Conservation (phyloP, 768 basidiomycete genomes). For the Lactarius hatsudake region DNA sequence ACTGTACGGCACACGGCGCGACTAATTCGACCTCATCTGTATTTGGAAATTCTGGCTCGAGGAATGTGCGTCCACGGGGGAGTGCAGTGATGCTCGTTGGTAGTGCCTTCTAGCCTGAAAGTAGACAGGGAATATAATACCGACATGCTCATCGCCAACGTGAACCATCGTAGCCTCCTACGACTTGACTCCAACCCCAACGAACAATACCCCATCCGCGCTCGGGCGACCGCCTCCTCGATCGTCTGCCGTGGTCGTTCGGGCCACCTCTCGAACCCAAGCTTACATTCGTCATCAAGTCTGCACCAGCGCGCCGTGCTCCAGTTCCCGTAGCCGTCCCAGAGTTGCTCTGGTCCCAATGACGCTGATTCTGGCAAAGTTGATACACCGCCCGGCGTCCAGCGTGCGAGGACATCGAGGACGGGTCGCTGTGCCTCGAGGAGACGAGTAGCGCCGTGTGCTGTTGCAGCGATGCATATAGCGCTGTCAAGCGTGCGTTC, state of each 20-base stretch:
- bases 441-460: constrained; percentile 83
- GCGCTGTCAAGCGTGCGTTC: constrained; percentile 53
- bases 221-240: constrained; percentile 75
- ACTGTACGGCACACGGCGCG: no score
- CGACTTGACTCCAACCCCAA: constrained; percentile 47
- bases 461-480: constrained; percentile 70
- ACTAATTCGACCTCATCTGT: no score
- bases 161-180: neutral
- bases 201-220: constrained; percentile 76
- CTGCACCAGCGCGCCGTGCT: constrained; percentile 59
- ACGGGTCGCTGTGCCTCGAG: constrained; percentile 86
- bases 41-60: no score
- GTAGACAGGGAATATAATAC: neutral
- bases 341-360: constrained; percentile 56
- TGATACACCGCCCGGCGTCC: constrained; percentile 4
- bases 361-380: constrained; percentile 58
- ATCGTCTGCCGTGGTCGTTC: constrained; percentile 51
- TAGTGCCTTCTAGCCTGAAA: neutral
- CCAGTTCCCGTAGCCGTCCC: constrained; percentile 43
- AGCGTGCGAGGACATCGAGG: constrained; percentile 63
- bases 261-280: no score
- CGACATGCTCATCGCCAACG: neutral
- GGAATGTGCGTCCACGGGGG: no score
- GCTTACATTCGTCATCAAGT: no score
- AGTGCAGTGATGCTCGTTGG: neutral